Evolutionary conservation across 495 filamentous ascomycete genomes (phyloP).

Genomic region (Collariella sp.): DNA sequence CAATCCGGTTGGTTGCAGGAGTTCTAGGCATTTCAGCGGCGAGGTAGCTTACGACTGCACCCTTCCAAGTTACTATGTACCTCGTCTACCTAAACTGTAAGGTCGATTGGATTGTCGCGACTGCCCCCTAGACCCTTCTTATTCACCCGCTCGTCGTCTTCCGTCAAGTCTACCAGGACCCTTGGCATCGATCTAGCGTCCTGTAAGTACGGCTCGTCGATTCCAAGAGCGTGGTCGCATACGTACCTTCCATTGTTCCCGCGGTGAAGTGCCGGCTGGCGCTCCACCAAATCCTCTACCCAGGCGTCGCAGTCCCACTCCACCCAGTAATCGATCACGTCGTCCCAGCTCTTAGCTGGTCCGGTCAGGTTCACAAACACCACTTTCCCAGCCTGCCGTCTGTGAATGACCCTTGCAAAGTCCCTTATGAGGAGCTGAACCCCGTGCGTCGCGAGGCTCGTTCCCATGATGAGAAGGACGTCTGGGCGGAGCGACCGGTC

Average conservation of each 20-base stretch:
- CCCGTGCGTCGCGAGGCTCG: constrained; percentile 13
- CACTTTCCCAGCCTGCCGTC: constrained; percentile 9
- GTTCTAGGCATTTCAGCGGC: too few species aligned
- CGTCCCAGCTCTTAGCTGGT: constrained; percentile 8
- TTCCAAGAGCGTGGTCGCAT: neutral
- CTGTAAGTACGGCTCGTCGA: neutral
- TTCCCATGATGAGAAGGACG: constrained; percentile 17
- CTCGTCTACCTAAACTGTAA: constrained; percentile 4
- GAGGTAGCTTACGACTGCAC: neutral
- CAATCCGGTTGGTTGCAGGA: too few species aligned
- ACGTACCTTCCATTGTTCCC: neutral
- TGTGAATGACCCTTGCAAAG: constrained; percentile 10
- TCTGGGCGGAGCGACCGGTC: constrained; percentile 9
- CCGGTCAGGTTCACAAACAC: constrained; percentile 12
- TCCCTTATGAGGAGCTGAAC: constrained; percentile 13
- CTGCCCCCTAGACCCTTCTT: constrained; percentile 7
- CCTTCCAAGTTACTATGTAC: neutral
- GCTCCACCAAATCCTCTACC: constrained; percentile 10
- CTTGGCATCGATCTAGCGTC: constrained; percentile 1
- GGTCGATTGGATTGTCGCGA: constrained; percentile 9
- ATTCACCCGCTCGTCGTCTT: constrained; percentile 4
- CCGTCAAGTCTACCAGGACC: constrained; percentile 7
- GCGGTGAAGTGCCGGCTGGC: constrained; percentile 8
- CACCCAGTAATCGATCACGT: constrained; percentile 13
- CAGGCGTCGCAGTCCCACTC: constrained; percentile 12